Evolutionary conservation across 2,329 filamentous ascomycete species (phyloP), one percentile per base, ranked within the genome.

Genomic region (Magnaporthales sp.): DNA sequence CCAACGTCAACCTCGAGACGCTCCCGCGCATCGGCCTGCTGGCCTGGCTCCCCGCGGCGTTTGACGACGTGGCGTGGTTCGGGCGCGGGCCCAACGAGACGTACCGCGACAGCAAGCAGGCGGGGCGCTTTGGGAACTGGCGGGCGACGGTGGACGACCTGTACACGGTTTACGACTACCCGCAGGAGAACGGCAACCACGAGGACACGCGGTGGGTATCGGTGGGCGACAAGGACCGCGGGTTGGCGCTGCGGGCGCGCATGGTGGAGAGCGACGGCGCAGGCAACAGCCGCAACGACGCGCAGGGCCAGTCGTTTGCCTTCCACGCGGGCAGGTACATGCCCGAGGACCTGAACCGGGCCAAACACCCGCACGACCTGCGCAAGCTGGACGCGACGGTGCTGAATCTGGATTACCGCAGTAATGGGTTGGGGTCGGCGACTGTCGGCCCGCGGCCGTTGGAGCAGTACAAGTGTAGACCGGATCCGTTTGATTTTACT

Each of bases 171-270:
- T 85, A 84, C 67, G 84, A 86, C 29, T 81, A 80, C 46, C 84
- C 83, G 0, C 83, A 86, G 70, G 83, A 86, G 68, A 81, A 79
- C 67, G 80, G 81, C 1, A 85, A 86, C 70, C 77, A 80, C 5
- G 81, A 78, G 2, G 82, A 84, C 62, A 78, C 77, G 1, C 76
- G 80, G 7, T 84, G 81, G 80, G 22, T 58, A 22, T 22, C 54
- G 54, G 54, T 58, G 54, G 9, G 54, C 54, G n/a, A 11, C 11
- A 6, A 4, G 54, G 54, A 9, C 1, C 3, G 8, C 13, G 54
- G 51, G 5, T 8, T 26, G 54, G 54, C 8, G 70, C 61, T 32
- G 61, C 15, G 27, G 8, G 84, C 15, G 72, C 74, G 8, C 19
- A 71, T 26, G 68, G 62, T 51, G 71, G 22, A 64, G 68, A 68